Percentiles rank a stretch among this genome's conserved stretches.
Conservation (phyloP, 495 filamentous ascomycete genomes). For the Penicillium cataractarum region DNA sequence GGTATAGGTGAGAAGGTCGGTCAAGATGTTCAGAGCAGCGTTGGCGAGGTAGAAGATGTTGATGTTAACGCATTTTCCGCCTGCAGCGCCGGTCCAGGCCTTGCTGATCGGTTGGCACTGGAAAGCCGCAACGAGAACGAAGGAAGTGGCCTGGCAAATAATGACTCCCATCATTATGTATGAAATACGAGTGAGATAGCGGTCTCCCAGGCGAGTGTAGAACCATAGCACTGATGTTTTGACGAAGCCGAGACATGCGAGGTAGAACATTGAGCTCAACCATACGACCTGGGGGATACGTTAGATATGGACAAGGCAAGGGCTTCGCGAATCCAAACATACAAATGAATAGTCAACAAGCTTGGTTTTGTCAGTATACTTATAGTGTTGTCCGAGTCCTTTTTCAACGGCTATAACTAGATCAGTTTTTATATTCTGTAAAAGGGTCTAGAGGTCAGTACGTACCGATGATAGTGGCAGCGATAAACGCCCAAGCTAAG, state of each 20-base stretch:
- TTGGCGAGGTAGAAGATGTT: constrained; percentile 51
- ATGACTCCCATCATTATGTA: constrained; percentile 39
- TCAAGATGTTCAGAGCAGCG: constrained; percentile 53
- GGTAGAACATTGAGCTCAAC: constrained; percentile 49
- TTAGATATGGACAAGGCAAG: not conserved
- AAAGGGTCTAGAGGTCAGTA: not conserved
- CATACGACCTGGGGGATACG: constrained; percentile 35
- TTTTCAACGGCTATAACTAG: constrained; percentile 33
- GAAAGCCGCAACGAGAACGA: constrained; percentile 43
- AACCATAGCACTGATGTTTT: constrained; percentile 46
- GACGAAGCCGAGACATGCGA: constrained; percentile 43
- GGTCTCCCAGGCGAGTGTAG: constrained; percentile 45
- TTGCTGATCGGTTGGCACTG: constrained; percentile 41
- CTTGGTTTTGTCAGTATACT: constrained; percentile 24
- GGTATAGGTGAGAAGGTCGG: constrained; percentile 55
- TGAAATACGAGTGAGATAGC: constrained; percentile 34
- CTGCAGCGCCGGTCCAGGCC: constrained; percentile 32
- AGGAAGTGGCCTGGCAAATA: constrained; percentile 34
- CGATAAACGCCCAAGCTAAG: constrained; percentile 43
- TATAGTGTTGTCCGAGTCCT: constrained; percentile 38
- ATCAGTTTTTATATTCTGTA: constrained; percentile 12
- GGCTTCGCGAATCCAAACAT: not conserved
- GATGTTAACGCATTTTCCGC: constrained; percentile 49
- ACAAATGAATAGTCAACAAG: constrained; percentile 38
- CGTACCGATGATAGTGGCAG: constrained; percentile 39